Evolutionary conservation across 805 yeast species (phyloP), one percentile per base, ranked within the genome.

Genomic region (Kodamaea nitidulidarum): DNA sequence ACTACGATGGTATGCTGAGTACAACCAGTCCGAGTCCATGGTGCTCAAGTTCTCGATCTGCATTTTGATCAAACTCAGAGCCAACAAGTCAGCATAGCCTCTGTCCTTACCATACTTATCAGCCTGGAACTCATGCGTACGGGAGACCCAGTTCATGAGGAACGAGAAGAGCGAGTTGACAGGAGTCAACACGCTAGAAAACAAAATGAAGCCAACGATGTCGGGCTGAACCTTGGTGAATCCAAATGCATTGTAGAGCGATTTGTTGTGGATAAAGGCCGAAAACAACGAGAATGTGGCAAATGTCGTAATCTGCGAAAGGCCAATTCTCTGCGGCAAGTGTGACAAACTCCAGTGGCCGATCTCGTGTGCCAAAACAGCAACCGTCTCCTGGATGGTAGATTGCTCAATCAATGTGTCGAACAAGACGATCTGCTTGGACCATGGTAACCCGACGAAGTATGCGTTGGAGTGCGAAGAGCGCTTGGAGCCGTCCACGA

Each of bases 301-400:
- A 49, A 84, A 76, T 38, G 81, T 61, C 50, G 85, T 85, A 4
- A 67, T 58, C 61, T 87, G 90, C 34, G 78, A 70, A 46, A 81
- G 73, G 4, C 75, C 54, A 54, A 93, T 63, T 73, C 83, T 75
- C 57, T 80, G 81, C n/a, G 90, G 70, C 45, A 90, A 83, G 61
- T 93, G 99, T 42, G 84, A 80, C 59, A 84, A 73, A 52, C 83
- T 81, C 99, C 99, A 93, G 61, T 93, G 99, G 37, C 99, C 99
- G 50, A 93, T 83, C 68, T 93, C 99, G 58, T 93, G 99, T n/a
- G 95, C 98, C 48, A 91, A 72, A 1, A 93, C 96, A 38, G 98
- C 97, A 38, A 88, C 87, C 29, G 88, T 86, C 63, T 93, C 95
- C 31, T 74, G 76, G 20, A 78, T 75, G 21, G 88, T 65, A 24